phyloP scores from a whole-genome alignment of 2,329 filamentous ascomycete genomes.

The Cryoendolithus antarcticus region DNA sequence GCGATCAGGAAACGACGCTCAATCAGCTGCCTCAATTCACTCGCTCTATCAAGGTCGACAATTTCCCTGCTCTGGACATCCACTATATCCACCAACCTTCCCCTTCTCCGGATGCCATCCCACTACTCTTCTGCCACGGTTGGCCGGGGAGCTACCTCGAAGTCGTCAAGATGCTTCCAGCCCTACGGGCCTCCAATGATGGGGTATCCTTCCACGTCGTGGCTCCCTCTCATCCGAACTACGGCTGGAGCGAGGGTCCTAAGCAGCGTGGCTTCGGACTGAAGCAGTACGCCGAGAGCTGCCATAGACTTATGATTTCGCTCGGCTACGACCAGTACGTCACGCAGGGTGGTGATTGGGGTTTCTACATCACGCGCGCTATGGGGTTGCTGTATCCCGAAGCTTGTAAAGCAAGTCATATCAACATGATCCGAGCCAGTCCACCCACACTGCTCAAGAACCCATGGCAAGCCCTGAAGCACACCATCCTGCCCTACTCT shows the following conservation, averaged over 20 bases:
- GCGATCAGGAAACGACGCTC: constrained; percentile 27
- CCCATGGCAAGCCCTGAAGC: constrained; percentile 43
- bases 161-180: constrained; percentile 23
- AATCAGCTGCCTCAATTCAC: constrained; percentile 41
- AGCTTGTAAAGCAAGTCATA: constrained; percentile 44
- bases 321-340: constrained; percentile 51
- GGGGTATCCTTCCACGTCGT: constrained; percentile 34
- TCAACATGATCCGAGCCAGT: constrained; percentile 41
- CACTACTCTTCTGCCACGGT: constrained; percentile 22
- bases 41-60: constrained; percentile 29
- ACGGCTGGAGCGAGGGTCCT: constrained; percentile 29
- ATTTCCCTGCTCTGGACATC: constrained; percentile 28
- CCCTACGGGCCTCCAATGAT: constrained; percentile 22
- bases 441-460: constrained; percentile 37
- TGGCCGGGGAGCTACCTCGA: constrained; percentile 25
- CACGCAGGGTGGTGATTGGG: constrained; percentile 58
- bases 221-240: constrained; percentile 34
- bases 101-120: constrained; percentile 21
- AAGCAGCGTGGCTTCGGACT: constrained; percentile 13
- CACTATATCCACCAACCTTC: constrained; percentile 43
- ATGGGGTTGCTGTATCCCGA: constrained; percentile 45
- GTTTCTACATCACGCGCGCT: constrained; percentile 49
- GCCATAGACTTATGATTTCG: constrained; percentile 56
- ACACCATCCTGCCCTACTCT: constrained; percentile 39
- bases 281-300: constrained; percentile 12